Percentiles rank a stretch among this genome's conserved stretches.
phyloP scores from a whole-genome alignment of 2,329 filamentous ascomycete species.

The Alternaria viburni region DNA sequence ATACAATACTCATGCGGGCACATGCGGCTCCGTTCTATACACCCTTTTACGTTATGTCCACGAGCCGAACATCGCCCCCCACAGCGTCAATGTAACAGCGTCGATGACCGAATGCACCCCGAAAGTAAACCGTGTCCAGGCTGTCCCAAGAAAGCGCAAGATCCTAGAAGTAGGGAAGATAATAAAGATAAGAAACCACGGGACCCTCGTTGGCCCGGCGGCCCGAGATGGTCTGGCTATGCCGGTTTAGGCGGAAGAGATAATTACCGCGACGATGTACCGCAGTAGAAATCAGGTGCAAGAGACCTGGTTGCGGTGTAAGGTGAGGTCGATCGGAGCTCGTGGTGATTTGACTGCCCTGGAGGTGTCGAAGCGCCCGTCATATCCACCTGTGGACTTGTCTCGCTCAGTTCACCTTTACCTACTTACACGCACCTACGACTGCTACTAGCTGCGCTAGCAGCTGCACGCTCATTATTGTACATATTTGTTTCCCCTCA shows the following conservation, averaged over 20 bases:
- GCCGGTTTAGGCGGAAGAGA: background rate
- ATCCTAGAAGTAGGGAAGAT: background rate
- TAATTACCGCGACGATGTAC: conserved; percentile 14
- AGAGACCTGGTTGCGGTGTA: background rate
- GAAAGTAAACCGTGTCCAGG: conserved; percentile 17
- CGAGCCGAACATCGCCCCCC: conserved; percentile 7
- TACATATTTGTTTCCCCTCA: too few species aligned
- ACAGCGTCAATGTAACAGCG: conserved; percentile 9
- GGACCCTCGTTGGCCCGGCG: conserved; percentile 11
- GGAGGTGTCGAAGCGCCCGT: background rate
- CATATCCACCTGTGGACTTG: too few species aligned
- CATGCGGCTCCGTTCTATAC: background rate
- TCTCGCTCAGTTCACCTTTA: background rate
- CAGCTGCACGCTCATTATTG: too few species aligned
- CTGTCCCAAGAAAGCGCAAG: conserved; percentile 13
- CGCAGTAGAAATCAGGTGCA: conserved; percentile 1
- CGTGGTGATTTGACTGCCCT: background rate
- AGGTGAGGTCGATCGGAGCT: background rate
- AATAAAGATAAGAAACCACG: background rate
- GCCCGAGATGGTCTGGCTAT: conserved; percentile 12
- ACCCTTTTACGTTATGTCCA: conserved; percentile 17
- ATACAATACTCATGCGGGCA: conserved; percentile 14
- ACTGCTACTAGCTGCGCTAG: too few species aligned
- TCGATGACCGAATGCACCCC: background rate
- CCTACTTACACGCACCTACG: too few species aligned